Evolutionary conservation across 208 protist genomes (phyloP), one percentile per base, ranked within the genome.

Genomic region (Wallacemonas rigidus): DNA sequence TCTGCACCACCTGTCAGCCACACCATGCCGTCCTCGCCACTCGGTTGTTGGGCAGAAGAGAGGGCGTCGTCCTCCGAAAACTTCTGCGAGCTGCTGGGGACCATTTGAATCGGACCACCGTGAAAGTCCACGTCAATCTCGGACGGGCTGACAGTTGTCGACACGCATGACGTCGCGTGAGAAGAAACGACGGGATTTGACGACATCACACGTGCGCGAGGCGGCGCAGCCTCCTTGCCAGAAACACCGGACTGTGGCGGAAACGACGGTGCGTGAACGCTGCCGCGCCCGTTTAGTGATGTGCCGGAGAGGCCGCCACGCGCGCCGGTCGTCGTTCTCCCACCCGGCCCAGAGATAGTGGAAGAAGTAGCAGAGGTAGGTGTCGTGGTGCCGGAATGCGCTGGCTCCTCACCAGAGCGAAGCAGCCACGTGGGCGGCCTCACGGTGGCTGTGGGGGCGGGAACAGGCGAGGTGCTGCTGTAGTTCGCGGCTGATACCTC

Each of bases 1-100:
- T 40, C 71, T 9, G 38, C 38, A 45, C 50, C 71, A 3, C 62
- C 71, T 7, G 71, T 69, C 39, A 76, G 17, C 71, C 71, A 76
- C n/a, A 76, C 55, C 5, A 76, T 41, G 41, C 67, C 62, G 5
- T 65, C 57, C 12, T 9, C 55, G 48, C 44, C 45, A 43, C 50
- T 8, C 50, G 0, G 7, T n/a, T 11, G 43, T 2, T 17, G 4
- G 15, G n/a, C 39, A 17, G 43, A 36, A 9, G 43, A 15, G 51
- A 38, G 3, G 26, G 17, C 58, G 62, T 53, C 47, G 0, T 58
- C 44, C 11, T 47, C 44, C 15, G 8, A 8, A 38, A n/a, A 7
- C 17, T 48, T 45, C 15, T 2, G 11, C 38, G 36, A 43, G 39
- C 71, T 36, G 50, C 40, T 17, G 43, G 55, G 40, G 12, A 15